Evolutionary conservation across 306 rosid species (phyloP), one percentile per base, ranked within the genome.

Genomic region (Medicago arabica): DNA sequence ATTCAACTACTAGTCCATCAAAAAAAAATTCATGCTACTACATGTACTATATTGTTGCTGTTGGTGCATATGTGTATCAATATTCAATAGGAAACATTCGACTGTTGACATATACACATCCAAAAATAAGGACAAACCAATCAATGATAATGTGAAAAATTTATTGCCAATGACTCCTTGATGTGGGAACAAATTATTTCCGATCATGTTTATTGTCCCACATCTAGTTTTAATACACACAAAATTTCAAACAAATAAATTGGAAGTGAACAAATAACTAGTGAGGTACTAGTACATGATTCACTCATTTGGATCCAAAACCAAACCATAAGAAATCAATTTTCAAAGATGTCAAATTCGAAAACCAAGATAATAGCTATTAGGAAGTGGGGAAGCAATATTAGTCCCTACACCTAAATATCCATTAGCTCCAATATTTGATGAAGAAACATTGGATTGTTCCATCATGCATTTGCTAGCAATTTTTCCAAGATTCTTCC

Each of bases 401-500:
- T 28, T 55, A 40, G 72, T 51, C 51, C 65, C 73, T 50, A 8
- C 47, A 54, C 16, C 53, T 44, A 41, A n/a, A 75, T 67, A 1
- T 38, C 76, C 80, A 71, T 55, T 82, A 43, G 47, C 46, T 2
- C 67, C 70, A 36, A 72, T 4, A 21, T 71, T 49, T 8, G 80
- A 13, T 10, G 81, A 59, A 31, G 78, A 44, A 16, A 61, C 25
- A 11, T 44, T 36, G 2, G 21, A 62, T 18, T 81, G 71, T 8
- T 78, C 89, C 70, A 75, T 51, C 40, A 80, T 71, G 67, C 80
- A 75, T 72, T 80, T 79, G 76, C 34, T 80, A 6, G 81, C 79
- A 72, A 86, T 73, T 34, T 80, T 83, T 23, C 68, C 80, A 2
- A 87, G 38, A n/a, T 84, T 86, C 47, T 78, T 81, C 74, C 89